A percentile compares a stretch with the other conserved stretches of the same genome.
Evolutionary conservation across 345 rosid species (phyloP).

Genomic region (Populus pruinosa): DNA sequence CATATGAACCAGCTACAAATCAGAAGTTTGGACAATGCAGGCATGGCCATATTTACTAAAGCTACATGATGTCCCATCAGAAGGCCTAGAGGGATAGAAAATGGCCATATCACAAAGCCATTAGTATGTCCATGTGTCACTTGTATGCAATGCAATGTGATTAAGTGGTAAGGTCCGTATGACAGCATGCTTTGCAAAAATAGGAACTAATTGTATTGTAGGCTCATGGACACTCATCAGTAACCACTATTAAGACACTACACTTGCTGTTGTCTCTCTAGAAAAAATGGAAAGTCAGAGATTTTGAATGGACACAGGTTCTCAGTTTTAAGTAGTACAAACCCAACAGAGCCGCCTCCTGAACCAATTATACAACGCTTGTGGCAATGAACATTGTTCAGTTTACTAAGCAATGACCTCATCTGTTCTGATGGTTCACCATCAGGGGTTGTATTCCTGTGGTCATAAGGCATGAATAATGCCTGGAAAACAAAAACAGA

Average conservation of each 20-base stretch:
- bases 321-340: constrained; percentile 26
- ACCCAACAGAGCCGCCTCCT: constrained; percentile 99
- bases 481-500: constrained; percentile 47
- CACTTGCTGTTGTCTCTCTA: background rate
- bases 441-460: constrained; percentile 76
- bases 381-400: constrained; percentile 71
- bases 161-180: background rate
- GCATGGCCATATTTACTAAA: background rate
- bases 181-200: background rate
- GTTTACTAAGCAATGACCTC: constrained; percentile 65
- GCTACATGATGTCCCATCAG: background rate
- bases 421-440: constrained; percentile 59
- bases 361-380: constrained; percentile 84
- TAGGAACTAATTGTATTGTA: background rate
- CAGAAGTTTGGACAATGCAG: background rate
- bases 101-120: background rate
- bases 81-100: background rate
- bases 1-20: background rate
- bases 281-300: background rate
- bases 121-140: background rate
- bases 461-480: constrained; percentile 96
- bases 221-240: background rate
- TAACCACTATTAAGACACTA: background rate
- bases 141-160: background rate
- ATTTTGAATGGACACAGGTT: background rate